Evolutionary conservation across 345 rosid genomes (phyloP).

Genomic region (Gossypium anomalum): DNA sequence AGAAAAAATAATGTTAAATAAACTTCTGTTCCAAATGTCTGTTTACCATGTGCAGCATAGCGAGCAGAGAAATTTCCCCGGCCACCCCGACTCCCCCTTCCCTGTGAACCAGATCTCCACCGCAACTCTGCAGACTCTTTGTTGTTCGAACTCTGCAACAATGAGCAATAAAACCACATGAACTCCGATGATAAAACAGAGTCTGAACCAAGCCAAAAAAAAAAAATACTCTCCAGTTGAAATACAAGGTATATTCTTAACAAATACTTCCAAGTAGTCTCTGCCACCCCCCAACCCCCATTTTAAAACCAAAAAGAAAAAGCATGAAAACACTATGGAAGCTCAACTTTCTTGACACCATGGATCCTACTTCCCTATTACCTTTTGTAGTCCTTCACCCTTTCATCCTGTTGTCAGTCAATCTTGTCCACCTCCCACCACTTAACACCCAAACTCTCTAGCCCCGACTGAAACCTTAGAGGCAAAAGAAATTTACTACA

Average conservation of each 20-base stretch:
- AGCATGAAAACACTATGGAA: neutral
- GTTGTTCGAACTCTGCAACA: slow-evolving; percentile 48
- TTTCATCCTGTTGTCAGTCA: no score
- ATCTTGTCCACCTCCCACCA: neutral
- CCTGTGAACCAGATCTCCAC: slow-evolving; percentile 60
- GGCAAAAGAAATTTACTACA: neutral
- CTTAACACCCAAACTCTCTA: neutral
- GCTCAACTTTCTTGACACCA: neutral
- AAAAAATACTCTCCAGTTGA: neutral
- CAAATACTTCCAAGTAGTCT: neutral
- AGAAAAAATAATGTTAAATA: slow-evolving; percentile 1
- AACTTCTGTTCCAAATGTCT: neutral
- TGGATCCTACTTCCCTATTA: neutral
- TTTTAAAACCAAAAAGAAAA: neutral
- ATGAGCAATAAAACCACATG: slow-evolving; percentile 1
- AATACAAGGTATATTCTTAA: neutral
- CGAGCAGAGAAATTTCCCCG: slow-evolving; percentile 48
- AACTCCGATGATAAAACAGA: slow-evolving; percentile 15
- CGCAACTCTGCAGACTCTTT: slow-evolving; percentile 68
- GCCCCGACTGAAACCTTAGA: neutral
- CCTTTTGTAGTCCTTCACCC: no score
- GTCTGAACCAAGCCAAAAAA: slow-evolving; percentile 6
- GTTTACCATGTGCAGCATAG: slow-evolving; percentile 54
- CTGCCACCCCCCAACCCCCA: neutral
- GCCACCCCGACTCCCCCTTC: slow-evolving; percentile 61